These are phyloP conservation scores for Kurtzmaniella natalensis DNA, from an alignment of 1,139 yeast genomes.

Conservation along the genomic window DNA sequence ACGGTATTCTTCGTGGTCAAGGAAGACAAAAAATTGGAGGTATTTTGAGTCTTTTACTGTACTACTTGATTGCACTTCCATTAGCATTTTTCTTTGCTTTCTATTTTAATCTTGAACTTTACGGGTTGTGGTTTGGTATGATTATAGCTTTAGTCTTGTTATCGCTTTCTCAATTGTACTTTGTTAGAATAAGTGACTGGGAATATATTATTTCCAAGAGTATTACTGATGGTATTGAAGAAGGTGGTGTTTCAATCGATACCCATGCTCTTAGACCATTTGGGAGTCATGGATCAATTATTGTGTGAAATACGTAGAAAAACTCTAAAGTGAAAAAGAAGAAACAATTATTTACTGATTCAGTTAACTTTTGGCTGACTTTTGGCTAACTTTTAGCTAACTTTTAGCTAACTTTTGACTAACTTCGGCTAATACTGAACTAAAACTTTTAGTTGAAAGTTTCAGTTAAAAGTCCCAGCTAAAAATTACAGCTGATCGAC, in stretches of 20 bases:
- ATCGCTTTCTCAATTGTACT: constrained; percentile 41
- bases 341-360: too few relatives aligned
- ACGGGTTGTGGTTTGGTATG: constrained; percentile 65
- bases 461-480: too few relatives aligned
- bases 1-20: constrained; percentile 62
- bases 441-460: too few relatives aligned
- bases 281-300: constrained; percentile 22
- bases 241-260: constrained; percentile 26
- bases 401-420: too few relatives aligned
- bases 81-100: constrained; percentile 53
- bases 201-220: constrained; percentile 44
- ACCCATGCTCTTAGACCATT: constrained; percentile 32
- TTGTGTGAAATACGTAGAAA: constrained; percentile 10
- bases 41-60: constrained; percentile 49
- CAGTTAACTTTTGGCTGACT: too few relatives aligned
- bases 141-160: constrained; percentile 49
- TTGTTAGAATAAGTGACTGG: constrained; percentile 52
- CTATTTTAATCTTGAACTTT: constrained; percentile 34
- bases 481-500: too few relatives aligned
- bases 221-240: constrained; percentile 40
- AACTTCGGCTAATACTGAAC: too few relatives aligned
- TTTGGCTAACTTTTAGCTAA: too few relatives aligned
- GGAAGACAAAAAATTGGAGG: constrained; percentile 69
- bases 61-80: constrained; percentile 58
- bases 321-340: too few relatives aligned